Conservation (phyloP, 176 grass and related monocot species). For the Musa beccarii region DNA sequence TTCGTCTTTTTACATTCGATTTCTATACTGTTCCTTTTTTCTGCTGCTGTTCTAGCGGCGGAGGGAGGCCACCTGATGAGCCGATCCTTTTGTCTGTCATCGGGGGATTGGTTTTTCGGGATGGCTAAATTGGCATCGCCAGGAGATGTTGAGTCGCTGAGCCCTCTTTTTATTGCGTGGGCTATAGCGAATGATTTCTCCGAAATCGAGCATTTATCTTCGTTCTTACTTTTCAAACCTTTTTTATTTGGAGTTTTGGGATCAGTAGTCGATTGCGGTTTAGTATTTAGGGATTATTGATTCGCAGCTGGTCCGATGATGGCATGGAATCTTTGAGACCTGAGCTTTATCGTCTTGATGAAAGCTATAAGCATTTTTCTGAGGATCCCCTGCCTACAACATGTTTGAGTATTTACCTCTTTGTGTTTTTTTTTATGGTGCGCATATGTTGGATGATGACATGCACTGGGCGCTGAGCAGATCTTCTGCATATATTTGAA, state of each 20-base stretch:
- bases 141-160: conserved; percentile 84
- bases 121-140: conserved; percentile 40
- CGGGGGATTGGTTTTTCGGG: conserved; percentile 58
- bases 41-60: not conserved
- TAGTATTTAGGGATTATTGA: not conserved
- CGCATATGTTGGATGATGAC: conserved; percentile 40
- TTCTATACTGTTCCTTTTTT: not conserved
- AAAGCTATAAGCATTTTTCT: conserved; percentile 66
- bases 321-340: conserved; percentile 98
- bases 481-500: conserved; percentile 33
- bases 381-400: conserved; percentile 24
- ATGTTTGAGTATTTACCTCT: not conserved
- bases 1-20: not conserved
- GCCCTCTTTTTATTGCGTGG: conserved; percentile 26
- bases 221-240: not conserved
- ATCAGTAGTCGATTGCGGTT: not conserved
- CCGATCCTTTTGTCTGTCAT: conserved; percentile 33
- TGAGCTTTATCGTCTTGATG: conserved; percentile 64
- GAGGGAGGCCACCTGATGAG: conserved; percentile 48
- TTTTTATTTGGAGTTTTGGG: no score
- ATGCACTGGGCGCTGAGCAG: conserved; percentile 97
- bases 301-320: conserved; percentile 43
- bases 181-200: conserved; percentile 79
- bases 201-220: conserved; percentile 16
- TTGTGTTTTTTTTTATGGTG: not conserved